Evolutionary conservation across 139 green algal species (phyloP).

Genomic region (Picochlorum sp.): DNA sequence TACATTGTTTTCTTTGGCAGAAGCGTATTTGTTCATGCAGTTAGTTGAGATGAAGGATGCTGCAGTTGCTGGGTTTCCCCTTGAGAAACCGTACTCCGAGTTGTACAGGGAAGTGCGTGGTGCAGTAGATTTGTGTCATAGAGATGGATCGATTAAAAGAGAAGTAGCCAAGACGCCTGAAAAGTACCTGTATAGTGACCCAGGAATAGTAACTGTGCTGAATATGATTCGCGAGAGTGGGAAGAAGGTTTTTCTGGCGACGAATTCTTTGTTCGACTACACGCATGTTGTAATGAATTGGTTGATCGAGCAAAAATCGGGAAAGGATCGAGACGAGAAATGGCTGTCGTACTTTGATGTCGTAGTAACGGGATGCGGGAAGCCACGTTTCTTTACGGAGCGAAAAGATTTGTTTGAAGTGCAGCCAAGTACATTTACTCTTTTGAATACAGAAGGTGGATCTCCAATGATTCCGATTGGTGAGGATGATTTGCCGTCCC

Average conservation of each 20-base stretch:
- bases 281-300: conserved; percentile 98
- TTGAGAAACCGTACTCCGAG: conserved; percentile 31
- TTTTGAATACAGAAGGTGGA: conserved; percentile 83
- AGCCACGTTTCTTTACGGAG: conserved; percentile 70
- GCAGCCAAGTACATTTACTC: conserved; percentile 38
- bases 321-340: conserved; percentile 29
- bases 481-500: conserved; percentile 51
- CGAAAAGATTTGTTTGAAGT: conserved; percentile 60
- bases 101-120: conserved; percentile 80
- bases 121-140: conserved; percentile 92
- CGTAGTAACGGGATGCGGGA: conserved; percentile 70
- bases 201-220: conserved; percentile 53
- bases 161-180: conserved; percentile 77
- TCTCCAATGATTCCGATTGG: conserved; percentile 78
- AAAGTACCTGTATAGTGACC: conserved; percentile 84
- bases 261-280: conserved; percentile 96
- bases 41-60: conserved; percentile 64
- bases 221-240: conserved; percentile 57
- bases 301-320: conserved; percentile 41
- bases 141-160: conserved; percentile 88
- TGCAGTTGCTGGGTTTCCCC: conserved; percentile 27
- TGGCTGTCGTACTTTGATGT: conserved; percentile 93
- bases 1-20: conserved; percentile 92
- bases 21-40: conserved; percentile 89
- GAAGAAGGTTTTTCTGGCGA: conserved; percentile 84